Evolutionary conservation across 306 rosid genomes (phyloP), one percentile per base, ranked within the genome.

Genomic region (Prunus armeniaca): DNA sequence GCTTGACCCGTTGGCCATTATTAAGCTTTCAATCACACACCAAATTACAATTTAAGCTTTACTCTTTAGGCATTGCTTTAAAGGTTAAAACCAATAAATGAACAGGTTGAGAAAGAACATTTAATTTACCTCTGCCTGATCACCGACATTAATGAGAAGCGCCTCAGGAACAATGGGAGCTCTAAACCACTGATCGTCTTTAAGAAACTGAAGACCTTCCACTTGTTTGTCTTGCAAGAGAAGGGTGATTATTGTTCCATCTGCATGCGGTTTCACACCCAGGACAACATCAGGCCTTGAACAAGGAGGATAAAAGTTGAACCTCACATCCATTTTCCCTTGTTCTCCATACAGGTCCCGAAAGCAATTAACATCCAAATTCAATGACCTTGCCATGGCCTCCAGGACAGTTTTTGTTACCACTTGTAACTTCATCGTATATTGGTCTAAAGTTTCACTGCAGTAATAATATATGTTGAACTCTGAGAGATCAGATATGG

Each of bases 311-410:
- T 77, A 77, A 38, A 55, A 32, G 50, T 13, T 60, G 57, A 77
- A 69, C 28, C 70, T 77, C 13, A 28, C 60, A 2, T 30, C 27
- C 61, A 77, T 49, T 50, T 56, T 77, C 69, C 68, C 51, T 12
- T 61, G 19, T 28, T 25, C 43, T 11, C 30, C 60, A 24, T 49
- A 20, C n/a, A 30, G 22, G 2, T 22, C 28, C 22, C 8, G 5
- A 71, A 28, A 71, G 28, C 38, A 32, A 71, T n/a, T 22, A 25
- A 90, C 93, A 55, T 86, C 91, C 82, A 93, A 80, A 64, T 83
- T 75, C 89, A 90, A 75, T 65, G 93, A 88, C 79, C 80, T 90
- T 14, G 97, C 92, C 89, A 90, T 82, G 54, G 92, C 96, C 87
- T 84, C 84, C 2, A 89, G 81, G 64, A 89, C 71, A 12, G 63